These are phyloP conservation scores for Inosperma sp. DNA, from an alignment of 768 basidiomycete genomes.

Conservation along the genomic window DNA sequence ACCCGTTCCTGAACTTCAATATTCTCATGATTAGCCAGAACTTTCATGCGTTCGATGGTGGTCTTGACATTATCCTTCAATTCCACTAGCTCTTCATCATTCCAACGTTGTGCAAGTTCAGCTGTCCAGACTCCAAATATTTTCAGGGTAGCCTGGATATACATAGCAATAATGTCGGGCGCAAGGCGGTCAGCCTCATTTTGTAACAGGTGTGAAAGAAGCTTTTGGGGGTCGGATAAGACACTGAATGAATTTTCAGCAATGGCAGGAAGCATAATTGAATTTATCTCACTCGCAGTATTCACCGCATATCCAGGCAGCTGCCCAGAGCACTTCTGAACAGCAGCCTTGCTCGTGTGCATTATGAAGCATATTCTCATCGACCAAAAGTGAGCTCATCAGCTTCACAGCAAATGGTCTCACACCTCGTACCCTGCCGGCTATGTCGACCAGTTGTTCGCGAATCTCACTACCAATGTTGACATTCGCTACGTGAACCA, in stretches of 20 bases:
- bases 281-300: slow-evolving; percentile 68
- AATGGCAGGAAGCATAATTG: slow-evolving; percentile 3
- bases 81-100: slow-evolving; percentile 60
- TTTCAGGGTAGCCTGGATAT: slow-evolving; percentile 79
- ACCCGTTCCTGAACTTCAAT: slow-evolving; percentile 94
- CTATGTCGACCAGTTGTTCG: slow-evolving; percentile 83
- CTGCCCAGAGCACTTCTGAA: slow-evolving; percentile 85
- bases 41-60: slow-evolving; percentile 52
- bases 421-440: slow-evolving; percentile 71
- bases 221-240: slow-evolving; percentile 70
- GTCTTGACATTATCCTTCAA: slow-evolving; percentile 60
- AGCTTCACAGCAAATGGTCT: slow-evolving; percentile 78
- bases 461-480: slow-evolving; percentile 73
- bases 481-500: slow-evolving; percentile 82
- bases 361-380: slow-evolving; percentile 68
- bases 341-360: slow-evolving; percentile 69
- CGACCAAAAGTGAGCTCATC: slow-evolving; percentile 76
- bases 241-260: slow-evolving; percentile 44
- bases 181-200: slow-evolving; percentile 51
- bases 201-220: slow-evolving; percentile 66
- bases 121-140: slow-evolving; percentile 84
- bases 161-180: slow-evolving; percentile 68
- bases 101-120: slow-evolving; percentile 73
- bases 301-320: slow-evolving; percentile 96
- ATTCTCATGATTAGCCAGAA: slow-evolving; percentile 58